phyloP scores from a whole-genome alignment of 73 alveolate genomes.

The Symbiodinium natans region DNA sequence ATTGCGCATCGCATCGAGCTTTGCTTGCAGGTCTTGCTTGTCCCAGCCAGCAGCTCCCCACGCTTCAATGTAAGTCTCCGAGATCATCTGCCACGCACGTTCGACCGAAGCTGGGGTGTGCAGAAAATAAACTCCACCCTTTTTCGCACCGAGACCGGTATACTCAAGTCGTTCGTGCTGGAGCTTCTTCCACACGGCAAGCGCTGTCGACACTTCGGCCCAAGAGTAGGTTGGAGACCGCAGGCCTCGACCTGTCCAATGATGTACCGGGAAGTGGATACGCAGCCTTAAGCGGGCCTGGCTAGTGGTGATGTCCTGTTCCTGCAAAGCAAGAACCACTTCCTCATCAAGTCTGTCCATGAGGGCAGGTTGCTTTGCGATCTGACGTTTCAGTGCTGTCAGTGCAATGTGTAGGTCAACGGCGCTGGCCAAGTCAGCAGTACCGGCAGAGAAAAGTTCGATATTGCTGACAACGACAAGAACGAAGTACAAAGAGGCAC shows the following conservation, averaged over 20 bases:
- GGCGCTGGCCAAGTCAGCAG: slow-evolving; percentile 52
- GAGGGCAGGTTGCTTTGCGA: background rate
- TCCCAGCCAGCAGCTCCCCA: background rate
- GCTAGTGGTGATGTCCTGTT: background rate
- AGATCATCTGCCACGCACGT: slow-evolving; percentile 17
- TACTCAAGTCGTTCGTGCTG: slow-evolving; percentile 23
- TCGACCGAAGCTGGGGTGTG: slow-evolving; percentile 37
- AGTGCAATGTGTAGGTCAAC: slow-evolving; percentile 74
- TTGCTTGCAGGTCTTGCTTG: background rate
- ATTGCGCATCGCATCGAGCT: background rate
- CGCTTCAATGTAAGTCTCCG: background rate
- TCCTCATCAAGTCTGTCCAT: slow-evolving; percentile 6
- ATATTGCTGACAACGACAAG: slow-evolving; percentile 53
- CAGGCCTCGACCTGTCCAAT: slow-evolving; percentile 59
- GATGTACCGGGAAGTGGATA: slow-evolving; percentile 77
- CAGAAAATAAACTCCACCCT: slow-evolving; percentile 50
- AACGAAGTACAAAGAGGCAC: background rate
- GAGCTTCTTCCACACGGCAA: slow-evolving; percentile 43
- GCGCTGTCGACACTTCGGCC: background rate
- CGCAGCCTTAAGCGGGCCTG: slow-evolving; percentile 39
- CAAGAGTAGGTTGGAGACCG: slow-evolving; percentile 54
- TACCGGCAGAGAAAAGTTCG: slow-evolving; percentile 37
- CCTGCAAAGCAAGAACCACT: background rate
- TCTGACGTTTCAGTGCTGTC: slow-evolving; percentile 54
- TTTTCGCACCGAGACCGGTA: slow-evolving; percentile 48